These are phyloP conservation scores for Drechslerella coelobrocha DNA, from an alignment of 2,329 filamentous ascomycete species.

Conservation along the genomic window DNA sequence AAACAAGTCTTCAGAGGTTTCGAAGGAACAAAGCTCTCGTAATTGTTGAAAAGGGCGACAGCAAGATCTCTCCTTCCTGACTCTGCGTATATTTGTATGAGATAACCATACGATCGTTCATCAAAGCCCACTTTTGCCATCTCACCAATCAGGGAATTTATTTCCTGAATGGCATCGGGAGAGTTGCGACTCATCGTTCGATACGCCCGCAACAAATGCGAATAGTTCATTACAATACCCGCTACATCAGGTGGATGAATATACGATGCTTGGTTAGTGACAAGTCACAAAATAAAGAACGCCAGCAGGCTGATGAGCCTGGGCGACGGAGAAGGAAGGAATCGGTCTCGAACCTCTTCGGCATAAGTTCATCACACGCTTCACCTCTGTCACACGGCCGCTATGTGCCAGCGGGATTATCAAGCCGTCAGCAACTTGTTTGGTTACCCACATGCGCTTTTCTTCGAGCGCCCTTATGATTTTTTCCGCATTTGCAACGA, in stretches of 20 bases:
- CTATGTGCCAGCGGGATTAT: neutral
- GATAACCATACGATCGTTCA: constrained; percentile 10
- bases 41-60: constrained; percentile 33
- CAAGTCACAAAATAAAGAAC: neutral
- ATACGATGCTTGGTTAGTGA: too few relatives aligned
- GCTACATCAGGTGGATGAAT: too few relatives aligned
- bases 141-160: neutral
- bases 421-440: constrained; percentile 5
- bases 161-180: neutral
- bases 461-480: neutral
- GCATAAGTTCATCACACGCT: constrained; percentile 6
- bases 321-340: neutral
- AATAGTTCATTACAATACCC: neutral
- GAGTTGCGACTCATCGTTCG: neutral
- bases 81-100: constrained; percentile 23
- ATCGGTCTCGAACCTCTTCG: constrained; percentile 4
- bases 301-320: neutral
- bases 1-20: neutral
- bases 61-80: constrained; percentile 14
- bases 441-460: neutral
- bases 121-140: constrained; percentile 13
- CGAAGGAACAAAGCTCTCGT: constrained; percentile 9
- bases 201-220: constrained; percentile 5
- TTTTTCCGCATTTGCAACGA: neutral
- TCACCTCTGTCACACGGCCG: neutral